phyloP scores from a whole-genome alignment of 495 filamentous ascomycete species.

The Hypomontagnella submonticulosa region DNA sequence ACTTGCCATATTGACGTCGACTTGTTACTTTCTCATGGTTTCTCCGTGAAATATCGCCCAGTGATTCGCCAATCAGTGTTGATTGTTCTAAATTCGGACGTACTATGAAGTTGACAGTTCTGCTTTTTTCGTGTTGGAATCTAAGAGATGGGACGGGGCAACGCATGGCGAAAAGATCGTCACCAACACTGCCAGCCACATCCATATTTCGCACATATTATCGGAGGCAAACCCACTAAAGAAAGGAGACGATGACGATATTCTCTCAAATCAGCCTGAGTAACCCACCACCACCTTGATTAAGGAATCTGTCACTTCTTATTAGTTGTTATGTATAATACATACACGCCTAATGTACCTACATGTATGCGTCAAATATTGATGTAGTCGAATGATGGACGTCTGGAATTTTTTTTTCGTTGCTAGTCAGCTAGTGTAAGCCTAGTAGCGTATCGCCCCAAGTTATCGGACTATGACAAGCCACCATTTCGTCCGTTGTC shows the following conservation, averaged over 20 bases:
- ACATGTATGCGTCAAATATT: conserved; percentile 11
- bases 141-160: conserved; percentile 22
- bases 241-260: conserved; percentile 33
- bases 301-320: background rate
- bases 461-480: conserved; percentile 15
- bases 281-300: conserved; percentile 24
- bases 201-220: conserved; percentile 33
- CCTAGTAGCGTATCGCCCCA: background rate
- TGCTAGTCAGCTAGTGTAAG: too few species aligned
- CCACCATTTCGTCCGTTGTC: conserved; percentile 17
- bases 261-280: conserved; percentile 34
- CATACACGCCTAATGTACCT: background rate
- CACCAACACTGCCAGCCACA: conserved; percentile 35
- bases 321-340: background rate
- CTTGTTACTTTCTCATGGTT: conserved; percentile 15
- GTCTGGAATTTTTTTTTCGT: too few species aligned
- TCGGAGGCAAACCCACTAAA: conserved; percentile 26
- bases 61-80: conserved; percentile 35
- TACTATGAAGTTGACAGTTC: conserved; percentile 9
- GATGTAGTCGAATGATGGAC: background rate
- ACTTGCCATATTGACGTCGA: conserved; percentile 33
- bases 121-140: conserved; percentile 39
- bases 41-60: conserved; percentile 7
- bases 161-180: conserved; percentile 43
- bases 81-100: conserved; percentile 33